These are phyloP conservation scores for Beauveria bassiana DNA, from an alignment of 2,329 filamentous ascomycete species.

Conservation along the genomic window DNA sequence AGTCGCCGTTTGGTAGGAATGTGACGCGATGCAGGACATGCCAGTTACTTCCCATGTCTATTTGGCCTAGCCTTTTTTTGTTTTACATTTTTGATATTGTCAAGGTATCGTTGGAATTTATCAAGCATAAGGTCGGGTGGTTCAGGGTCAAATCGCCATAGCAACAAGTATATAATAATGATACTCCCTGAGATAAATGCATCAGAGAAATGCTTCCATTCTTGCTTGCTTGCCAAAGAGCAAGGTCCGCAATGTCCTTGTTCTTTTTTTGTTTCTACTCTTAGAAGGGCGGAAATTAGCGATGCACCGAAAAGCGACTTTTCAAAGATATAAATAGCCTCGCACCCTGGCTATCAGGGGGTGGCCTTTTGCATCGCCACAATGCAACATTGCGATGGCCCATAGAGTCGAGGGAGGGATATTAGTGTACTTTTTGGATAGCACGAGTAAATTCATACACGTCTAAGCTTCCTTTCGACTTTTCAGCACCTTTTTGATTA, in stretches of 20 bases:
- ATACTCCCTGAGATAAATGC: neutral
- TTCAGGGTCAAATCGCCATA: conserved; percentile 1
- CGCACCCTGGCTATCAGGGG: neutral
- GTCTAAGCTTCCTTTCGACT: too few species aligned
- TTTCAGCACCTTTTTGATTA: too few species aligned
- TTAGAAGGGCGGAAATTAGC: neutral
- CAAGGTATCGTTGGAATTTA: neutral
- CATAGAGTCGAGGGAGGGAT: neutral
- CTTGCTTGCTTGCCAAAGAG: too few species aligned
- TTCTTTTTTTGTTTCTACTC: too few species aligned
- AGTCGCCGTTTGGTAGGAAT: neutral
- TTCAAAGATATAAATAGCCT: neutral
- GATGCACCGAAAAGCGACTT: neutral
- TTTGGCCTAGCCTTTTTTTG: conserved; percentile 3
- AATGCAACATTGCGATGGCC: neutral
- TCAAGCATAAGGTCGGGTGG: neutral
- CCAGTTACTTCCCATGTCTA: neutral
- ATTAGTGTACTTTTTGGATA: too few species aligned
- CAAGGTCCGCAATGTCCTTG: too few species aligned
- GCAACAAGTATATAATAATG: conserved; percentile 9
- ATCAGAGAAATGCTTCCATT: neutral
- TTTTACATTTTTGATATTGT: neutral
- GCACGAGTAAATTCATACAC: too few species aligned
- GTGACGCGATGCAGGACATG: conserved; percentile 3
- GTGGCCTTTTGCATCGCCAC: conserved; percentile 1